Evolutionary conservation across 179 eudicot genomes (phyloP).

Genomic region (Spinacia oleracea): DNA sequence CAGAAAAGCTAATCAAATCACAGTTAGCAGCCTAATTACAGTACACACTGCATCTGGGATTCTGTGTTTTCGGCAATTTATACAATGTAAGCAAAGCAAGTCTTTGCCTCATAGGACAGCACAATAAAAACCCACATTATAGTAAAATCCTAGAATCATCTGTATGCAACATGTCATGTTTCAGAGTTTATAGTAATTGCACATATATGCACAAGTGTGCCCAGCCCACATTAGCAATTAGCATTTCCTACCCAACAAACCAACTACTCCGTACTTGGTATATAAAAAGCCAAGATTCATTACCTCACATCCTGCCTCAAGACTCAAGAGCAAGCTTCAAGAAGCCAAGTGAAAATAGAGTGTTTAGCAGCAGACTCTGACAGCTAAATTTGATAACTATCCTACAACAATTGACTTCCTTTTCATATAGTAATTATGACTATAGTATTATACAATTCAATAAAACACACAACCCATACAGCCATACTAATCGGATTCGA

Average conservation of each 20-base stretch:
- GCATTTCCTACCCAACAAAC: neutral
- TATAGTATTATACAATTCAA: too few species aligned
- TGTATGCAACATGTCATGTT: neutral
- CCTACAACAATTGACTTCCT: too few species aligned
- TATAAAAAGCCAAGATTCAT: neutral
- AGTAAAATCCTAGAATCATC: neutral
- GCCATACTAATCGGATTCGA: too few species aligned
- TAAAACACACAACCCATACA: too few species aligned
- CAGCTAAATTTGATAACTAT: constrained; percentile 88
- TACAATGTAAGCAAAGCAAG: neutral
- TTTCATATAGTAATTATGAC: too few species aligned
- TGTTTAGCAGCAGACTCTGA: constrained; percentile 89
- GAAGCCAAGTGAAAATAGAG: constrained; percentile 72
- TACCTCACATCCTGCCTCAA: constrained; percentile 93
- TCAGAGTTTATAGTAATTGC: neutral
- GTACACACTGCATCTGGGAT: neutral
- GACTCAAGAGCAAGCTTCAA: constrained; percentile 88
- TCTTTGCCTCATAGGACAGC: neutral
- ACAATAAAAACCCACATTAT: neutral
- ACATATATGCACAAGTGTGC: neutral
- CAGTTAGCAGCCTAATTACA: too few species aligned
- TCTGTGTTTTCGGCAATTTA: neutral
- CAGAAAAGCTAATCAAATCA: neutral
- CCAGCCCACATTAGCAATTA: too few species aligned
- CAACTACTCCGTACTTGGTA: too few species aligned